These are phyloP conservation scores for Luvunga scandens DNA, from an alignment of 345 rosid genomes.

Conservation along the genomic window DNA sequence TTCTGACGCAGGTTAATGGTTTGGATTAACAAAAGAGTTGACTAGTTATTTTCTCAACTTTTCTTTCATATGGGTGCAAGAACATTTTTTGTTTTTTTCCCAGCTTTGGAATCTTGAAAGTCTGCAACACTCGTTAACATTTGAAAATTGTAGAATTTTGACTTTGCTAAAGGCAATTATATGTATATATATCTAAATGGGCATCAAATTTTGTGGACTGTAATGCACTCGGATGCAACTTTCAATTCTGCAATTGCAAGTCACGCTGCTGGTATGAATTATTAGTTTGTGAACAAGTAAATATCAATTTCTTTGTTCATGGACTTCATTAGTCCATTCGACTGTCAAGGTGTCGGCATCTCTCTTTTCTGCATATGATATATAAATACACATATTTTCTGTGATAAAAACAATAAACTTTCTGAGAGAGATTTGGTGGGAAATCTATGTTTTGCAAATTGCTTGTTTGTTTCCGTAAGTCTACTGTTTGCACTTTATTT, in stretches of 20 bases:
- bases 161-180: background rate
- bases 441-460: conserved; percentile 24
- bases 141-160: background rate
- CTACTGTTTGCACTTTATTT: conserved; percentile 12
- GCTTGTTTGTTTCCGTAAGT: background rate
- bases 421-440: background rate
- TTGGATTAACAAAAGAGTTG: background rate
- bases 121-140: background rate
- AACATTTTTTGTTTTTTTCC: background rate
- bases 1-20: background rate
- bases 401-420: conserved; percentile 2
- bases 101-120: background rate
- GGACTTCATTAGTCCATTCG: background rate
- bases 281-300: background rate
- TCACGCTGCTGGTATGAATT: background rate
- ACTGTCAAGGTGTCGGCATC: background rate
- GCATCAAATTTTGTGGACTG: background rate
- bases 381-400: background rate
- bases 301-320: background rate
- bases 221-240: background rate
- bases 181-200: background rate
- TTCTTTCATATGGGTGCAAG: background rate
- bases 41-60: background rate
- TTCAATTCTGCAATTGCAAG: background rate
- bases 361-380: background rate